Base-by-base conservation (phyloP, 805 yeast species). In the Hanseniaspora hatyaiensis region DNA sequence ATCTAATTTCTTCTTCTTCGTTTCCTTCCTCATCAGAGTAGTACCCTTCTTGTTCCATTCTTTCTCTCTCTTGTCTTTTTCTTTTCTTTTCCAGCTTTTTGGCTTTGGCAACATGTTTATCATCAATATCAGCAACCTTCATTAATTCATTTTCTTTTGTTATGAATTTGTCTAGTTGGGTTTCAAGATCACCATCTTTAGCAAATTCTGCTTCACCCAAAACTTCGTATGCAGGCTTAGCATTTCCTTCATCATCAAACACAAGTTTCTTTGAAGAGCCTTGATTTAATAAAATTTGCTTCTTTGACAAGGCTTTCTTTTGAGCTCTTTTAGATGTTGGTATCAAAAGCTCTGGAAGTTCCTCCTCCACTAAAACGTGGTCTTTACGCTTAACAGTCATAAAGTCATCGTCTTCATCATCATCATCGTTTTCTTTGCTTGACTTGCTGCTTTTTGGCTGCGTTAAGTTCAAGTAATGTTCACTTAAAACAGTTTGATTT, bases 231-330 rank as follows among this genome's bases (percentile, higher is more conserved):
- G 89, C 69, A 8, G 94, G 83, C 63, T 89, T 97, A 0, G 97
- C 81, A 4, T 70, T 72, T 23, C 99, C 99, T 2, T 89, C 96
- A 52, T 92, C 98, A 59, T 92, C 99, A 59, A 89, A 92, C 48
- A 75, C 71, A 55, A 89, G 62, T 61, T 87, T 92, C 18, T 82
- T 77, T 15, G 95, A 81, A 50, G 76, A 74, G 1, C 85, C 84
- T 52, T 73, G 74, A 12, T 70, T 60, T 40, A 78, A 67, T 20
- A 77, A 55, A 1, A 87, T 74, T 33, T 76, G 73, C 61, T 89
- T 92, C 68, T 83, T 87, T 11, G 95, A 84, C 31, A 88, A 68
- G 0, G 96, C 96, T 55, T 76, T 79, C 70, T 85, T 92, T 36
- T 77, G 77, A 4, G 81, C 80, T 55, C 98, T 75, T 59, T 82